phyloP scores from a whole-genome alignment of 2,329 filamentous ascomycete species.

The Colletotrichum gloeosporioides region DNA sequence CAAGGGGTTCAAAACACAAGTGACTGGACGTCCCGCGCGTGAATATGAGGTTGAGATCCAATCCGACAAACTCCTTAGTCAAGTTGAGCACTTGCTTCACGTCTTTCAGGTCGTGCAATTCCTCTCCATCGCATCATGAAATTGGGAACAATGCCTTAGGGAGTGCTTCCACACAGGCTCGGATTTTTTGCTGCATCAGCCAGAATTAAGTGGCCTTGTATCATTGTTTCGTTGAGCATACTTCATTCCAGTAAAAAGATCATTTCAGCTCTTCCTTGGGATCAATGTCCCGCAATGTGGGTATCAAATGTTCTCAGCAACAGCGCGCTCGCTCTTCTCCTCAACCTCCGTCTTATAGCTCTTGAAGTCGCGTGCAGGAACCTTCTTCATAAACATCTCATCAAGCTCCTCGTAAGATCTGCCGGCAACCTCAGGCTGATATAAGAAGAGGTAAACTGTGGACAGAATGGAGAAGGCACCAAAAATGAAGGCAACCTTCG shows the following conservation, averaged over 20 bases:
- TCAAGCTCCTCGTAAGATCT: slow-evolving; percentile 28
- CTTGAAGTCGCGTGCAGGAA: slow-evolving; percentile 29
- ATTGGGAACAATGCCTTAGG: neutral
- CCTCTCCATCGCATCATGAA: neutral
- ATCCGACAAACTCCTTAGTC: neutral
- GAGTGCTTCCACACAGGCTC: neutral
- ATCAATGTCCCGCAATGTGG: neutral
- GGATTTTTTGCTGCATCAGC: rapidly evolving
- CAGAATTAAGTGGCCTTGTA: rapidly evolving
- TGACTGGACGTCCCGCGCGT: neutral
- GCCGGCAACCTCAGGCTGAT: slow-evolving; percentile 37
- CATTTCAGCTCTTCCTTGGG: neutral
- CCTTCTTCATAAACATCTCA: slow-evolving; percentile 25
- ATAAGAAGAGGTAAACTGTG: slow-evolving; percentile 34
- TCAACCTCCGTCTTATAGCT: neutral
- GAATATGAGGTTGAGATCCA: rapidly evolving
- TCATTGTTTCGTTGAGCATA: neutral
- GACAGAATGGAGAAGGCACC: slow-evolving; percentile 32
- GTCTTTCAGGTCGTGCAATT: neutral
- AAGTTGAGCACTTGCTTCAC: neutral
- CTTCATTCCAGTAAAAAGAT: neutral
- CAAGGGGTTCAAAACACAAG: rapidly evolving
- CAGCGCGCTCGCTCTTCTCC: neutral
- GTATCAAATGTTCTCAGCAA: neutral
- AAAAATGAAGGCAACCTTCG: slow-evolving; percentile 46